Evolutionary conservation across 176 grass and related monocot species (phyloP).

Genomic region (Otatea glauca): DNA sequence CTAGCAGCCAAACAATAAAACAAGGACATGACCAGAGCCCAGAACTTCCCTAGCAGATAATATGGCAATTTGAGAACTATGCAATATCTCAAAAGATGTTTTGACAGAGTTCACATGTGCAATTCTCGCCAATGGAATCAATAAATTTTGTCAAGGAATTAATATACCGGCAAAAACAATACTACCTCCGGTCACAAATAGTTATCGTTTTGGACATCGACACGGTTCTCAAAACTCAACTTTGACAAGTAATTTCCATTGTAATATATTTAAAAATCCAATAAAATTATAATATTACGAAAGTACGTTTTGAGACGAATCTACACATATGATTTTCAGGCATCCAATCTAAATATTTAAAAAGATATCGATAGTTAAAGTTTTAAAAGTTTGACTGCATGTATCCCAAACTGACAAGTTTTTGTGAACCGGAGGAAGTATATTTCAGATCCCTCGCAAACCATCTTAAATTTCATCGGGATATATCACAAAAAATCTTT

Average conservation of each 20-base stretch:
- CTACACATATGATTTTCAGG: too few relatives aligned
- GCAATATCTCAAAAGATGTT: neutral
- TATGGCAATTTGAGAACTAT: neutral
- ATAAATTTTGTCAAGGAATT: neutral
- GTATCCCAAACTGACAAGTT: too few relatives aligned
- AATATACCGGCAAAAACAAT: neutral
- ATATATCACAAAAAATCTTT: constrained; percentile 3
- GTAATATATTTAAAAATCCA: too few relatives aligned
- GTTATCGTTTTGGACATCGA: too few relatives aligned
- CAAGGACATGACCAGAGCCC: neutral
- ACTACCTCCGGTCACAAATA: neutral
- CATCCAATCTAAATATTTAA: too few relatives aligned
- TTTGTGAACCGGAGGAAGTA: too few relatives aligned
- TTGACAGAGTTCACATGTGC: neutral
- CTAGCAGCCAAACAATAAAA: neutral
- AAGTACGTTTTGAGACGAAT: too few relatives aligned
- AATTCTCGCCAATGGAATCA: neutral
- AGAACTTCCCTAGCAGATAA: neutral
- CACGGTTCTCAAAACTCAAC: too few relatives aligned
- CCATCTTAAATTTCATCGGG: neutral
- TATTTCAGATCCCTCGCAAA: neutral
- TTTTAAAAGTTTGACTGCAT: too few relatives aligned
- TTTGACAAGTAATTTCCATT: too few relatives aligned
- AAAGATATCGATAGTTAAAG: too few relatives aligned
- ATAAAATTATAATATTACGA: too few relatives aligned